Base-by-base conservation (phyloP, 2,329 filamentous ascomycete species). In the Sporothrix variecibatus region DNA sequence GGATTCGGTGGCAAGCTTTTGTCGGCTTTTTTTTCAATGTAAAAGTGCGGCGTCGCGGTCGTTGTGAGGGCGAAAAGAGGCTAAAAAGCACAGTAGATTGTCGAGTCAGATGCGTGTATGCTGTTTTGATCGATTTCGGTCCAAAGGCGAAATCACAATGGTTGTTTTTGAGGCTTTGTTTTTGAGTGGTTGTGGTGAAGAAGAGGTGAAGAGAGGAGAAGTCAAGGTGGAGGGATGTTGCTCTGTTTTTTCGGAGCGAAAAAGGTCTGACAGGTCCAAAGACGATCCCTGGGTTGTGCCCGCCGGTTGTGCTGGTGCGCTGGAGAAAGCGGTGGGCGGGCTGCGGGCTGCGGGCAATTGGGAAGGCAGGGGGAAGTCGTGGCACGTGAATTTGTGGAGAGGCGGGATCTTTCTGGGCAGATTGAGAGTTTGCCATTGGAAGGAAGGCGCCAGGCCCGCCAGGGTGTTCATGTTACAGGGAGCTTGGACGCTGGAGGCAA, bases 61-160 rank as follows among this genome's bases (percentile, higher is more conserved):
- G 62, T 8, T 46, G 11, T 46, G 38, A 43, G 11, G 12, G 34
- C 38, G 7, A 40, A n/a, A 31, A 26, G 26, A 38, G 46, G 67
- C 46, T 53, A 38, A 53, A 51, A 51, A 68, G 65, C 65, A 51
- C 65, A 51, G 43, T 34, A 12, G 28, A 68, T 11, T 46, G 17
- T 7, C 15, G 8, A 12, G 7, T 5, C 5, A 34, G 17, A n/a
- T 12, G 17, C 6, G 17, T 51, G 12, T 5, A 43, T 26, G 26
- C 0, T n/a, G 58, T 34, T 38, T 40, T 38, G 38, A 23, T 62
- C 38, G 69, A 72, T 72, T 72, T 72, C 58, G 28, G 28, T 49
- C 70, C 58, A 72, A 72, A 38, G 70, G 70, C 58, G 70, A 64
- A 72, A 72, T 64, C 70, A 38, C 31, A 71, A 71, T 71, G n/a